Percentiles rank a stretch among this genome's conserved stretches.
These are phyloP conservation scores for Nicotiana rustica DNA, from an alignment of 305 asterid genomes.

Conservation along the genomic window DNA sequence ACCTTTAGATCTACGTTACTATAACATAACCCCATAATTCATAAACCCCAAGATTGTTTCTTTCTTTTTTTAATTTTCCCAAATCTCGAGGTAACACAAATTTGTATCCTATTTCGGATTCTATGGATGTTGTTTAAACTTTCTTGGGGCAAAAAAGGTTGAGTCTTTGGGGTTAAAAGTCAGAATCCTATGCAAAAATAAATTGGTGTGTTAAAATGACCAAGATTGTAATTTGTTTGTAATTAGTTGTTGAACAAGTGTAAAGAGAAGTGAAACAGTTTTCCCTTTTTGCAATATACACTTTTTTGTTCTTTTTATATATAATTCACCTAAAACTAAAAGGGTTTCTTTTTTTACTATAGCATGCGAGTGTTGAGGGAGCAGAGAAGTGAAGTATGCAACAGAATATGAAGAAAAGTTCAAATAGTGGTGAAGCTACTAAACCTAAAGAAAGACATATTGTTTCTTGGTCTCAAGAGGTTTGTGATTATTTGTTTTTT, in stretches of 20 bases:
- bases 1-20: slow-evolving; percentile 39
- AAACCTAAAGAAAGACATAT: slow-evolving; percentile 94
- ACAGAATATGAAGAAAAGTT: slow-evolving; percentile 72
- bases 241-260: slow-evolving; percentile 51
- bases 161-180: slow-evolving; percentile 43
- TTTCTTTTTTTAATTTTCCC: slow-evolving; percentile 44
- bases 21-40: slow-evolving; percentile 34
- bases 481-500: slow-evolving; percentile 39
- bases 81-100: slow-evolving; percentile 68
- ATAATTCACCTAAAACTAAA: slow-evolving; percentile 46
- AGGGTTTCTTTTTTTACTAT: slow-evolving; percentile 52
- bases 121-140: slow-evolving; percentile 31
- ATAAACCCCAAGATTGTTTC: neutral
- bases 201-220: slow-evolving; percentile 44
- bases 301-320: slow-evolving; percentile 47
- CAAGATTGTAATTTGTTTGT: slow-evolving; percentile 38
- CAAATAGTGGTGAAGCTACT: slow-evolving; percentile 52
- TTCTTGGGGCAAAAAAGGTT: slow-evolving; percentile 30
- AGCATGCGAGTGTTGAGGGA: slow-evolving; percentile 76
- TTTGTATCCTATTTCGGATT: slow-evolving; percentile 46
- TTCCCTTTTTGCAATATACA: slow-evolving; percentile 52
- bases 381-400: slow-evolving; percentile 57
- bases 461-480: slow-evolving; percentile 99
- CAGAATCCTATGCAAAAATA: slow-evolving; percentile 67
- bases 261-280: slow-evolving; percentile 60